Evolutionary conservation across 805 yeast genomes (phyloP).

Genomic region (Nakazawaea molendinolei): DNA sequence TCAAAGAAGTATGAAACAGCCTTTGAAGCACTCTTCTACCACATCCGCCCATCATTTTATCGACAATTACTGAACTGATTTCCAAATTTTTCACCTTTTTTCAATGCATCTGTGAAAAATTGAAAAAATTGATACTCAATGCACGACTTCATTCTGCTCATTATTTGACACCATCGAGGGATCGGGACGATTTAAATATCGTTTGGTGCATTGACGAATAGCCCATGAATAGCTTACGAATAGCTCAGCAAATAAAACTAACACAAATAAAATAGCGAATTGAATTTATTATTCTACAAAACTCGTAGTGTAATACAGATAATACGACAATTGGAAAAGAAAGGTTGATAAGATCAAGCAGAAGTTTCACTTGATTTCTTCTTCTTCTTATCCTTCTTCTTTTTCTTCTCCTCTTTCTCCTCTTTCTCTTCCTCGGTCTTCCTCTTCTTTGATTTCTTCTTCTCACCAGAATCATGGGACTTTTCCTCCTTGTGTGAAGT

Average conservation of each 20-base stretch:
- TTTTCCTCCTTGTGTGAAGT: conserved; percentile 14
- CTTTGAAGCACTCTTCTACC: conserved; percentile 40
- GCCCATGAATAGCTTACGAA: too few species aligned
- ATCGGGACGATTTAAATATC: too few species aligned
- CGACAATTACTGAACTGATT: conserved; percentile 1
- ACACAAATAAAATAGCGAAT: too few species aligned
- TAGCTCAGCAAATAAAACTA: too few species aligned
- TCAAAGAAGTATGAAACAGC: conserved; percentile 27
- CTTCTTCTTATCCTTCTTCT: conserved; percentile 34
- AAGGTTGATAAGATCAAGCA: neutral
- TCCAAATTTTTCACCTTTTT: too few species aligned
- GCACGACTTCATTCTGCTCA: too few species aligned
- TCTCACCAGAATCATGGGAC: conserved; percentile 11
- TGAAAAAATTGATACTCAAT: too few species aligned
- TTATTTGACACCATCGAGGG: too few species aligned
- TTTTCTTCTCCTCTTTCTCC: conserved; percentile 43
- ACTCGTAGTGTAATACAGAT: neutral
- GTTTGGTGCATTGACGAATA: too few species aligned
- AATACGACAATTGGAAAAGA: neutral
- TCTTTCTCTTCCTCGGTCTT: conserved; percentile 26
- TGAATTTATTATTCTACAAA: too few species aligned
- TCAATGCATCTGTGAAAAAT: too few species aligned
- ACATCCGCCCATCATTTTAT: neutral
- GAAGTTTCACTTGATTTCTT: neutral
- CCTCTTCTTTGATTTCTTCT: conserved; percentile 30